Evolutionary conservation across 1,284 basidiomycete genomes (phyloP), one percentile per base, ranked within the genome.

Genomic region (Moesziomyces parantarcticus): DNA sequence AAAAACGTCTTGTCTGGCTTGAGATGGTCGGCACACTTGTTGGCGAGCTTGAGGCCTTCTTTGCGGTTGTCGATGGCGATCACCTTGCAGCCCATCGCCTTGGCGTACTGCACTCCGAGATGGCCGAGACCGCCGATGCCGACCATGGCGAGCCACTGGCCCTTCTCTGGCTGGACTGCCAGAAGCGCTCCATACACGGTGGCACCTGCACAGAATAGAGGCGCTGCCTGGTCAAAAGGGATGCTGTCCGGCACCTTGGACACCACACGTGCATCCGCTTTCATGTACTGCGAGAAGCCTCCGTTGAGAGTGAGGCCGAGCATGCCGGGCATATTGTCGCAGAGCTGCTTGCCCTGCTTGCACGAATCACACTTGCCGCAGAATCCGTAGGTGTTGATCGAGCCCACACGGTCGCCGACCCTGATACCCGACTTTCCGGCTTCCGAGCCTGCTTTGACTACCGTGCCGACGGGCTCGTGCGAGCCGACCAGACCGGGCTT

Each of bases 171-270:
- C 58, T 71, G 67, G 40, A 76, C 50, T 5, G 69, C 67, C 18
- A 85, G 79, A n/a, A 87, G 76, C 1, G 84, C 83, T 52, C 84
- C 85, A 62, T 77, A 85, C 46, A 81, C 79, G 14, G 85, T 83
- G n/a, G 79, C 64, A 21, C 86, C 86, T 18, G 85, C 85, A 56
- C 85, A 87, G 55, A 86, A 76, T 3, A 87, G 75, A 3, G 86
- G 86, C 6, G 85, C 86, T 2, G 81, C 81, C 32, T 75, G 51
- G 40, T 56, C 68, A 45, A 56, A 82, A 36, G 46, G 78, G 21
- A 81, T 64, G 25, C 44, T 57, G 34, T 82, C 81, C 16, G 81
- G 81, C 26, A 82, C 70, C 67, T 71, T 74, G 73, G 75, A 76
- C 9, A 80, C 76, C 26, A 80, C 80, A 5, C 62, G 51, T 16